These are phyloP conservation scores for Grigorovia jiainica DNA, from an alignment of 805 yeast species.

Conservation along the genomic window DNA sequence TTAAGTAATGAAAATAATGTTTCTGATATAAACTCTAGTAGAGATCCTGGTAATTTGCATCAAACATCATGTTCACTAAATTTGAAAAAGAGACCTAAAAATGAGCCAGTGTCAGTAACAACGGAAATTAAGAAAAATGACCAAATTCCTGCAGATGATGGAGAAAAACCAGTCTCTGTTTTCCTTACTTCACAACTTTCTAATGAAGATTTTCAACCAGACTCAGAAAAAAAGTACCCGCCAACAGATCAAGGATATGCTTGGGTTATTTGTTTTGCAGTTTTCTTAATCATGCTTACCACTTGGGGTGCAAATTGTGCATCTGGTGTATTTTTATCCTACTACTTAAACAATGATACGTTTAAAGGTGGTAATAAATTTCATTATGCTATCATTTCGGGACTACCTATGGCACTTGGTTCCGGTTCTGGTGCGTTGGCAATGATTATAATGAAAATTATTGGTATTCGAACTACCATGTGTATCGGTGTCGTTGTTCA, in stretches of 20 bases:
- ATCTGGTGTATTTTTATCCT: conserved; percentile 53
- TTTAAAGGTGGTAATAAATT: conserved; percentile 47
- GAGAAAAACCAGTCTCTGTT: too few species aligned
- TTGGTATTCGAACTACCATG: conserved; percentile 43
- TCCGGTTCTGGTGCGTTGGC: conserved; percentile 53
- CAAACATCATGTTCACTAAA: conserved; percentile 26
- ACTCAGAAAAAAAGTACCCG: conserved; percentile 25
- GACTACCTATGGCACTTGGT: conserved; percentile 48
- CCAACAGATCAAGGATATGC: conserved; percentile 63
- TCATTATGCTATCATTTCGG: conserved; percentile 64
- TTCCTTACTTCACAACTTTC: too few species aligned
- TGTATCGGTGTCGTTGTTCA: conserved; percentile 42
- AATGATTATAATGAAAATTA: conserved; percentile 35
- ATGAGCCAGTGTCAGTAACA: too few species aligned
- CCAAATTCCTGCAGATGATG: too few species aligned
- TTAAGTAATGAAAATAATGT: not conserved
- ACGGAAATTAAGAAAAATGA: too few species aligned
- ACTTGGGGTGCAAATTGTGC: conserved; percentile 73
- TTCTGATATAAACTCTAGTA: too few species aligned
- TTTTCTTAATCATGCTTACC: conserved; percentile 41
- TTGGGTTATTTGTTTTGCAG: conserved; percentile 50
- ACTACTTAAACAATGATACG: conserved; percentile 40
- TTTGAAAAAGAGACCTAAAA: too few species aligned
- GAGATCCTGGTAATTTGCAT: too few species aligned
- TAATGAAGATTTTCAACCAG: not conserved